These are phyloP conservation scores for Fusarium sp. DNA, from an alignment of 2,329 filamentous ascomycete species.

Conservation along the genomic window DNA sequence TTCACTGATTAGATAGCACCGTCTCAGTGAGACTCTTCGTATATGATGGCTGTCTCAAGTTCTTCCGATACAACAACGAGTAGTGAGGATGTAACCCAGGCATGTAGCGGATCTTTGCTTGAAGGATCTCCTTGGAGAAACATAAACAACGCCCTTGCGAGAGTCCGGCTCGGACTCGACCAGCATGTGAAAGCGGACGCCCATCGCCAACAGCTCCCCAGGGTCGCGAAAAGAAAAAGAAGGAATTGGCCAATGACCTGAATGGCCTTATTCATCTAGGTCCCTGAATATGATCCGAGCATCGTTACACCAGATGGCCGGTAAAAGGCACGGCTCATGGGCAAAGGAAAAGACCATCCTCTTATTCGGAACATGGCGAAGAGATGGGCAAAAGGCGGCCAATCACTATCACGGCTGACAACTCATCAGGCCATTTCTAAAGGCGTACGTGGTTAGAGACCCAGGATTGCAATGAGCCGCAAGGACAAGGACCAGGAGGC, in stretches of 20 bases:
- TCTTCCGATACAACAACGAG: background rate
- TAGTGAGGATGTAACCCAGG: background rate
- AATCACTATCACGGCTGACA: slow-evolving; percentile 30
- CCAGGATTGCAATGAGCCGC: slow-evolving; percentile 2
- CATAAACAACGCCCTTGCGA: background rate
- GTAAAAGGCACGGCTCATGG: slow-evolving; percentile 26
- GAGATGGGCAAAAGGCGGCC: background rate
- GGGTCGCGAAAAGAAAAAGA: slow-evolving; percentile 1
- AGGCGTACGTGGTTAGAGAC: background rate
- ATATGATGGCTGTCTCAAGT: background rate
- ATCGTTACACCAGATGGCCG: slow-evolving; percentile 35
- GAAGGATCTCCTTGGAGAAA: background rate
- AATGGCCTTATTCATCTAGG: slow-evolving; percentile 45
- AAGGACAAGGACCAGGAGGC: slow-evolving; percentile 5
- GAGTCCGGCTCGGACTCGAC: background rate
- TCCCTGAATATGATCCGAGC: slow-evolving; percentile 39
- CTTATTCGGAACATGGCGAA: slow-evolving; percentile 41
- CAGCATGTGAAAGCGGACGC: slow-evolving; percentile 29
- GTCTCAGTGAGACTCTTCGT: background rate
- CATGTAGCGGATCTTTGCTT: background rate
- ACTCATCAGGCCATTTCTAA: slow-evolving; percentile 39
- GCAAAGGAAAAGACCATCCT: slow-evolving; percentile 20
- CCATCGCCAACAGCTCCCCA: slow-evolving; percentile 1
- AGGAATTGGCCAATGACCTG: slow-evolving; percentile 40
- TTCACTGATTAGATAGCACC: background rate